Evolutionary conservation across 2,329 filamentous ascomycete genomes (phyloP).

Genomic region (Aspergillus pseudoterreus): DNA sequence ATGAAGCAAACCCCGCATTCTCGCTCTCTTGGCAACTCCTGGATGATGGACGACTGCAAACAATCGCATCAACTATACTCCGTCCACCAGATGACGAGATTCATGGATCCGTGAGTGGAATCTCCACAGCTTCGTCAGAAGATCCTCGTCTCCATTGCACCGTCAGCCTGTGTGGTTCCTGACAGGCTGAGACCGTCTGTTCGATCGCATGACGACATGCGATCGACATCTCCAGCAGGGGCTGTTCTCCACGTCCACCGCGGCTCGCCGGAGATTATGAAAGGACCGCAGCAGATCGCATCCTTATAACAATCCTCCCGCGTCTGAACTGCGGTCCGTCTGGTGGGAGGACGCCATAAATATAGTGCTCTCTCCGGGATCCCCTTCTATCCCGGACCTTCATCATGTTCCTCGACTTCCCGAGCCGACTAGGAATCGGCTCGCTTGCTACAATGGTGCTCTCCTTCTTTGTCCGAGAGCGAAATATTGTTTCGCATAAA

Average conservation of each 20-base stretch:
- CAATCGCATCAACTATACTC: not conserved
- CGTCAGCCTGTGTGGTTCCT: not conserved
- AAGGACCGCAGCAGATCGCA: no score
- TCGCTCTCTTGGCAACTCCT: not conserved
- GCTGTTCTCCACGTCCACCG: not conserved
- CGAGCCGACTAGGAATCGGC: slow-evolving; percentile 16
- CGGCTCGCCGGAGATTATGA: not conserved
- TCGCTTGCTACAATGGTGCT: slow-evolving; percentile 20
- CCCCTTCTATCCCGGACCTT: not conserved
- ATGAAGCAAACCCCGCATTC: not conserved
- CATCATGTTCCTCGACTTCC: slow-evolving; percentile 14
- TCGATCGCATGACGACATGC: not conserved
- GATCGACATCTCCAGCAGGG: not conserved
- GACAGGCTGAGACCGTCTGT: not conserved
- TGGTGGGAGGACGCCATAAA: not conserved
- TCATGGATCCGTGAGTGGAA: no score
- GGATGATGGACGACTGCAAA: not conserved
- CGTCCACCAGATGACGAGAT: no score
- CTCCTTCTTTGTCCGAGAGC: slow-evolving; percentile 10
- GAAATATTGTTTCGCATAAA: slow-evolving; percentile 14
- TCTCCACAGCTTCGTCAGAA: no score
- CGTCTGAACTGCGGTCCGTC: not conserved
- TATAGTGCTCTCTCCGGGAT: not conserved
- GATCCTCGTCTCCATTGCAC: not conserved
- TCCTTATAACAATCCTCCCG: not conserved